phyloP scores from a whole-genome alignment of 2,329 filamentous ascomycete genomes.

The Lithohypha guttulata region DNA sequence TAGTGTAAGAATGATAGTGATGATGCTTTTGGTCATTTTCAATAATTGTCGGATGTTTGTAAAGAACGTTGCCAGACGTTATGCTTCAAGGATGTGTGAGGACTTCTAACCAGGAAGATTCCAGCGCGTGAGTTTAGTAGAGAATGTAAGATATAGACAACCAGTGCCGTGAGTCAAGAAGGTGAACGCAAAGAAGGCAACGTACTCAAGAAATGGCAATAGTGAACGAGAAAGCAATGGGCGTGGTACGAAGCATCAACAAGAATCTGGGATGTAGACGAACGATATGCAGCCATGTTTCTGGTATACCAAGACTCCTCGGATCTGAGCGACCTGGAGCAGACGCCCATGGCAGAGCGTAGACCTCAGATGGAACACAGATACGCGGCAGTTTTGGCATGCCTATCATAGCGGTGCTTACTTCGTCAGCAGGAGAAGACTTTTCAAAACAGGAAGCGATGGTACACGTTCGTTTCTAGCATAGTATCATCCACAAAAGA shows the following conservation, averaged over 20 bases:
- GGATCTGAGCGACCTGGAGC: not conserved
- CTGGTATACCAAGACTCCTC: not conserved
- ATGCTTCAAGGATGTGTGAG: constrained; percentile 4
- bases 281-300: not conserved
- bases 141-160: constrained; percentile 17
- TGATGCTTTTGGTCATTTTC: constrained; percentile 17
- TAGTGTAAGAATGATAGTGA: constrained; percentile 22
- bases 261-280: too few species aligned
- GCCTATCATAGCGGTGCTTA: constrained; percentile 1
- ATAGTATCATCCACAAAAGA: constrained; percentile 3
- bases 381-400: constrained; percentile 2
- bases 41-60: constrained; percentile 13
- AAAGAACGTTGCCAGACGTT: constrained; percentile 5
- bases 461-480: not conserved
- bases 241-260: constrained; percentile 12
- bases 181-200: too few species aligned
- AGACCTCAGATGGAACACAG: not conserved
- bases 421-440: constrained; percentile 1
- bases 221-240: constrained; percentile 11
- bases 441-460: not conserved
- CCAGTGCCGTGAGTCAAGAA: constrained; percentile 23
- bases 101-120: constrained; percentile 13
- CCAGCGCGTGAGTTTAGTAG: not conserved
- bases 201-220: constrained; percentile 14
- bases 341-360: too few species aligned